phyloP scores from a whole-genome alignment of 2,329 filamentous ascomycete genomes.

The Ophiostoma triangulosporum region DNA sequence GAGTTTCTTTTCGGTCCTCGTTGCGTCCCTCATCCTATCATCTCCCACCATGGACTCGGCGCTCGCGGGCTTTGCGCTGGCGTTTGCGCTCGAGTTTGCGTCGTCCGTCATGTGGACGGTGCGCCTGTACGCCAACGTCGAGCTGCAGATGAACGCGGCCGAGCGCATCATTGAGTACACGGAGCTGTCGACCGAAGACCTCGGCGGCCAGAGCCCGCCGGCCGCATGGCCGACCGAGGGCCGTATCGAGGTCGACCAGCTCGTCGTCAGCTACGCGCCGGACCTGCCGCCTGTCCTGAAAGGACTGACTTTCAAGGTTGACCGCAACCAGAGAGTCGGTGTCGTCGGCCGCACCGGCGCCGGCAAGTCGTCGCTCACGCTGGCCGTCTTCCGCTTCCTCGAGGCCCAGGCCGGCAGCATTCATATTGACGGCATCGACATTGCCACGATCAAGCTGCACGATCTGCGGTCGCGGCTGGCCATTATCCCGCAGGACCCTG shows the following conservation, averaged over 20 bases:
- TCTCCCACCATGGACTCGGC: constrained; percentile 50
- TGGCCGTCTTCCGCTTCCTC: constrained; percentile 66
- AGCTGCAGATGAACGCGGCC: constrained; percentile 66
- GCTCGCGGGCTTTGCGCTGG: constrained; percentile 61
- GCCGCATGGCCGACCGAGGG: constrained; percentile 67
- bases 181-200: constrained; percentile 51
- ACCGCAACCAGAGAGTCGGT: constrained; percentile 57
- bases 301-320: constrained; percentile 52
- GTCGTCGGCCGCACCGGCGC: constrained; percentile 67
- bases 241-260: constrained; percentile 55
- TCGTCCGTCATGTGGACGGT: constrained; percentile 51
- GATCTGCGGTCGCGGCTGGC: constrained; percentile 60
- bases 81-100: constrained; percentile 60
- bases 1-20: constrained; percentile 51
- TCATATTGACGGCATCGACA: constrained; percentile 59
- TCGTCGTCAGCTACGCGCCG: constrained; percentile 58
- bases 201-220: constrained; percentile 46
- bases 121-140: constrained; percentile 54
- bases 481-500: constrained; percentile 71
- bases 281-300: constrained; percentile 59
- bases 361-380: constrained; percentile 62
- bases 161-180: constrained; percentile 67
- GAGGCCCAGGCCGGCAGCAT: constrained; percentile 54
- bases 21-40: constrained; percentile 50
- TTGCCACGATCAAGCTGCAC: constrained; percentile 56